Base-by-base conservation (phyloP, 805 yeast genomes). In the Candida krabiensis region DNA sequence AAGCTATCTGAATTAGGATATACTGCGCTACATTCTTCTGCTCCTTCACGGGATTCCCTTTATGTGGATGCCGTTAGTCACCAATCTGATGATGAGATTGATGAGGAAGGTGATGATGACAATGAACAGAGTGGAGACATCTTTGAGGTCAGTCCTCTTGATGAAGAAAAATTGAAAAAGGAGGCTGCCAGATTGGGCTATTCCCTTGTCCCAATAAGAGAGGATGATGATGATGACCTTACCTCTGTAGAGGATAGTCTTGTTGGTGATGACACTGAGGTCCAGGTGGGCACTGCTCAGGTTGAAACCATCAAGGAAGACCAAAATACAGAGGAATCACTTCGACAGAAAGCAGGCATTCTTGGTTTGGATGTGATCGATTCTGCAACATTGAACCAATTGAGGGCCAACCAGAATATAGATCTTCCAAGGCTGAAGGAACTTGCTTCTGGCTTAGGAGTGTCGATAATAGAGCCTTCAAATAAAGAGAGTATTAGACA, bases 111-210 rank as follows among this genome's bases (percentile, higher is more conserved):
- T 12, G 28, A 28, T 28, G 43, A 37, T n/a, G 41, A 30, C 25
- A 41, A 38, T 6, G 41, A 38, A 9, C 18, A 24, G n/a, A 33
- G 38, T 12, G 28, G 26, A 25, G 43, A 37, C 25, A 14, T 37
- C 4, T 35, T 53, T 34, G 52, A 46, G 14, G 52, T 52, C n/a
- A 49, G 49, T 4, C 19, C 57, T 16, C 47, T 60, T 8, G 14
- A 26, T 3, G 56, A 56, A 32, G 66, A 57, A 2, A 62, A 58
- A 12, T 36, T 70, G 14, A 53, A 58, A 30, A 48, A 51, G 14
- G 51, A 55, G 30, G 75, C 75, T 2, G 49, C 52, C 13, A 55
- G 52, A 9, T 50, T 65, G 19, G 67, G 69, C 9, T 54, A 60
- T 50, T 55, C 49, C 16, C 41, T 73, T 26, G 59, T 67, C 12